A percentile compares a stretch with the other conserved stretches of the same genome.
phyloP scores from a whole-genome alignment of 805 yeast species.

The Hemisphaericaspora nanyangensis region DNA sequence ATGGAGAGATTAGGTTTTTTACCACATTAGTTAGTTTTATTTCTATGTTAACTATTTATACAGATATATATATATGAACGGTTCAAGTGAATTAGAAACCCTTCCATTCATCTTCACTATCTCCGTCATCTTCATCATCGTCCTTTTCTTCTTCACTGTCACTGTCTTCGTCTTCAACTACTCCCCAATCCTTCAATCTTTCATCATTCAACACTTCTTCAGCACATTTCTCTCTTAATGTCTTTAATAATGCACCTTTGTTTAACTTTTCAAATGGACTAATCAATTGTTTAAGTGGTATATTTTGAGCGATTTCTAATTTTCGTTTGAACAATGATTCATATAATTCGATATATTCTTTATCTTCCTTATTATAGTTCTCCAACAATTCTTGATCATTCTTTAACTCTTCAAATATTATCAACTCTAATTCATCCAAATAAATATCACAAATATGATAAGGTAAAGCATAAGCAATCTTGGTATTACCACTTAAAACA shows the following conservation, averaged over 20 bases:
- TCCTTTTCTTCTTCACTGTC: slow-evolving; percentile 8
- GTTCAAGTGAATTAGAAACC: no score
- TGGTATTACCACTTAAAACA: slow-evolving; percentile 56
- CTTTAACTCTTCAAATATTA: slow-evolving; percentile 47
- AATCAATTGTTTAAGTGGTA: slow-evolving; percentile 55
- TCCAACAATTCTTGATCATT: slow-evolving; percentile 41
- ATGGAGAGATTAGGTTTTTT: no score
- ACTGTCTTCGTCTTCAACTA: slow-evolving; percentile 25
- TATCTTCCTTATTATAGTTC: slow-evolving; percentile 24
- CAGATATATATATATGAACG: no score
- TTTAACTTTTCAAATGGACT: slow-evolving; percentile 57
- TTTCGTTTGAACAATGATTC: slow-evolving; percentile 19
- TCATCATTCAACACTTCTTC: slow-evolving; percentile 65
- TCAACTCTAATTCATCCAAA: slow-evolving; percentile 77
- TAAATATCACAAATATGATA: slow-evolving; percentile 82
- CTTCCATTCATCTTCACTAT: slow-evolving; percentile 30
- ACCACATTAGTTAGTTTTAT: no score
- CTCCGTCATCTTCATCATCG: slow-evolving; percentile 16
- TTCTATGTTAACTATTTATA: no score
- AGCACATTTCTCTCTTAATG: slow-evolving; percentile 59
- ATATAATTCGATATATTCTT: slow-evolving; percentile 29
- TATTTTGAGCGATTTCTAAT: slow-evolving; percentile 30
- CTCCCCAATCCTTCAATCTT: slow-evolving; percentile 64
- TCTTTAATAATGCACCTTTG: slow-evolving; percentile 50
- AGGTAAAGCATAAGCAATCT: slow-evolving; percentile 71